Percentiles rank a stretch among this genome's conserved stretches.
Conservation (phyloP, 2,329 filamentous ascomycete species). For the Clarireedia homoeocarpa region DNA sequence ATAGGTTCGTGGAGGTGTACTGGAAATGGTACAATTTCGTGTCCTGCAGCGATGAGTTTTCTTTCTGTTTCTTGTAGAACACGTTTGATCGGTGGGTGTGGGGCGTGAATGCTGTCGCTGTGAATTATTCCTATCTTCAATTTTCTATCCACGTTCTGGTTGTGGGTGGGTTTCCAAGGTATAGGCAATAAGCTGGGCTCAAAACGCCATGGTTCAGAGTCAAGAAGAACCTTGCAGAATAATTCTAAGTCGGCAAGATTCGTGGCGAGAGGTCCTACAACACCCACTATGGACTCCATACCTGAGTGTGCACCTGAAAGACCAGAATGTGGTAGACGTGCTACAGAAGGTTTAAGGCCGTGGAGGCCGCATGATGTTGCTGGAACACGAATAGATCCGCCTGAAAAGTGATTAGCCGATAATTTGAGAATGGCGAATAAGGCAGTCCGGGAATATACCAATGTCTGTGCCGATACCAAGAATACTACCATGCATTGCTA, state of each 20-base stretch:
- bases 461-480: conserved; percentile 37
- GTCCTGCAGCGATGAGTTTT: not conserved
- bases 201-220: conserved; percentile 37
- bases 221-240: conserved; percentile 2
- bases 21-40: not conserved
- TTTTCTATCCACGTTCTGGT: conserved; percentile 15
- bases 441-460: conserved; percentile 5
- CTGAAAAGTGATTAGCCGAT: not conserved
- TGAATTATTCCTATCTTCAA: conserved; percentile 32
- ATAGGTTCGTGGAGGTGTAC: not conserved
- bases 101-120: conserved; percentile 15
- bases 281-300: conserved; percentile 42
- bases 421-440: not conserved
- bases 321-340: conserved; percentile 16
- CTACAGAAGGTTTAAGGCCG: conserved; percentile 28
- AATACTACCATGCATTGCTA: conserved; percentile 42
- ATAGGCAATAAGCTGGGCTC: conserved; percentile 45
- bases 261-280: conserved; percentile 38
- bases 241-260: conserved; percentile 38
- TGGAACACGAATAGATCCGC: conserved; percentile 19
- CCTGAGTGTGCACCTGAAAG: conserved; percentile 39
- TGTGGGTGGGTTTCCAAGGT: conserved; percentile 33
- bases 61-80: not conserved
- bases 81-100: conserved; percentile 12
- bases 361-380: conserved; percentile 41